Evolutionary conservation across 305 asterid genomes (phyloP), one percentile per base, ranked within the genome.

Genomic region (Salvia sclarea): DNA sequence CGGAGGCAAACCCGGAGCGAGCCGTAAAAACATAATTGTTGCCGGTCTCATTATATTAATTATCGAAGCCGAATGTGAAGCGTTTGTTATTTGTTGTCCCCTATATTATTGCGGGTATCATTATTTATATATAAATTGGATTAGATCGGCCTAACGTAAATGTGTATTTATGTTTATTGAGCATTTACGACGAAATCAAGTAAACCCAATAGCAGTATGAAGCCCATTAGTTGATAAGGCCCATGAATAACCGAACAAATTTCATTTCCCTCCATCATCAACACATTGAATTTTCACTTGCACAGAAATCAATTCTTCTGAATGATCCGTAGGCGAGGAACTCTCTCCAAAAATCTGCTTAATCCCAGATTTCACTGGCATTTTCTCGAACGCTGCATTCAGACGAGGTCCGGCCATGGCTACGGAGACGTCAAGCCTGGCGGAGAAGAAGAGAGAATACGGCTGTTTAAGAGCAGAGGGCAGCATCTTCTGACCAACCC

Each of bases 401-500:
- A 86, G 61, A 52, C 88, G 35, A 83, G 79, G 57, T 65, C 92
- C 68, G 73, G 70, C 75, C 81, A 78, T 63, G 82, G 71, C 11
- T 71, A 70, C 81, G 79, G 75, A 74, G 68, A 31, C 22, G 50
- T 57, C 61, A 68, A 43, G 8, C 54, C 59, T 16, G 74, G 70
- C 18, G 80, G 64, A 40, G 57, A 68, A 40, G 82, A 75, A 69
- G 59, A 60, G 45, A 64, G 76, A 11, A 69, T 87, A 16, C 88
- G 75, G 33, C 76, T 92, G 62, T 76, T 79, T 52, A 92, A 92
- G 79, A 86, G 96, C 82, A 84, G 89, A 76, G 98, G 98, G 9
- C 97, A 90, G 74, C 96, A 93, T 72, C 94, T 93, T 52, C 86
- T 93, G 6, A 91, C 90, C 56, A 90, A 87, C 74, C 79, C 83